These are phyloP conservation scores for Paramecium biaurelia DNA, from an alignment of 73 alveolate species.

Conservation along the genomic window DNA sequence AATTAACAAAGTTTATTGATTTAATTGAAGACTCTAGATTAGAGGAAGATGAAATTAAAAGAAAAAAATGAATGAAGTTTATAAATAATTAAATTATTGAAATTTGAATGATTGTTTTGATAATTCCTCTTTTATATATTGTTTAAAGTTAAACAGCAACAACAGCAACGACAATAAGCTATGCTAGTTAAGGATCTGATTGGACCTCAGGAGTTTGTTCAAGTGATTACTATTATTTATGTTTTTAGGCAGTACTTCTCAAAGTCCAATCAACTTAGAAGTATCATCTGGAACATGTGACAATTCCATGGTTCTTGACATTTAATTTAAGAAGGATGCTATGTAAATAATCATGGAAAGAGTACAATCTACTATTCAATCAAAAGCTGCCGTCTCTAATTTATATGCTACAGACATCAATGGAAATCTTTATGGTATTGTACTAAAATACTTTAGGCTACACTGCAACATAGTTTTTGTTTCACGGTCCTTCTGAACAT, in stretches of 20 bases:
- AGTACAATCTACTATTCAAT: neutral
- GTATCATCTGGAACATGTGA: slow-evolving; percentile 62
- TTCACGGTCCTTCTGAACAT: slow-evolving; percentile 62
- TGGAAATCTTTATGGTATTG: slow-evolving; percentile 48
- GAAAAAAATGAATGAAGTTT: neutral
- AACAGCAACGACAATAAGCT: neutral
- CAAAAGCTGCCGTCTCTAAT: slow-evolving; percentile 21
- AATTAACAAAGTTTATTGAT: neutral
- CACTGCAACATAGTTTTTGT: slow-evolving; percentile 16
- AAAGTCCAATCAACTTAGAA: slow-evolving; percentile 54
- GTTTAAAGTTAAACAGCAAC: neutral
- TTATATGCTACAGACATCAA: slow-evolving; percentile 65
- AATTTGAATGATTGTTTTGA: neutral
- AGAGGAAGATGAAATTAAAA: neutral
- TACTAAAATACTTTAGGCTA: neutral
- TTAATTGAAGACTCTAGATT: neutral
- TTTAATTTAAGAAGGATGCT: slow-evolving; percentile 15
- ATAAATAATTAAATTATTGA: neutral
- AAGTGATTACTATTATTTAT: neutral
- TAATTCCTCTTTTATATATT: neutral
- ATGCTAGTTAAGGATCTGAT: slow-evolving; percentile 1
- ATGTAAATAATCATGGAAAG: slow-evolving; percentile 26
- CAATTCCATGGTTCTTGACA: slow-evolving; percentile 59
- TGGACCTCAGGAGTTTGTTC: slow-evolving; percentile 21
- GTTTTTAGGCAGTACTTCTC: neutral